phyloP scores from a whole-genome alignment of 2,329 filamentous ascomycete species.

The Lojkania enalia region DNA sequence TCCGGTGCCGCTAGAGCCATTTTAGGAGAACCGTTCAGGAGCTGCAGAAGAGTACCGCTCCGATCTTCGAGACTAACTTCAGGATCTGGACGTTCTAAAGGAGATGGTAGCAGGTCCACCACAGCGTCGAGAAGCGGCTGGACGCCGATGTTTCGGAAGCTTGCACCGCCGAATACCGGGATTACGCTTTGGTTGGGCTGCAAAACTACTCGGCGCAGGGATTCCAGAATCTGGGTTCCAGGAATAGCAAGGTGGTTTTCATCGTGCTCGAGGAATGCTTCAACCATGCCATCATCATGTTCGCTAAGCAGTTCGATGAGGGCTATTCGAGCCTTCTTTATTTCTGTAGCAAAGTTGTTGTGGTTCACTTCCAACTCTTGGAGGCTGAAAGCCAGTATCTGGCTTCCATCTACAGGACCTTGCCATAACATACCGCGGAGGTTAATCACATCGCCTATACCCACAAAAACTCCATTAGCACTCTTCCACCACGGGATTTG shows the following conservation, averaged over 20 bases:
- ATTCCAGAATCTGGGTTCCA: conserved; percentile 67
- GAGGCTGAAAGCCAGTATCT: conserved; percentile 60
- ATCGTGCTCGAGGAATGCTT: conserved; percentile 77
- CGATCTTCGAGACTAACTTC: conserved; percentile 69
- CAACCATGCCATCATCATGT: conserved; percentile 83
- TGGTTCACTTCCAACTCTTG: conserved; percentile 57
- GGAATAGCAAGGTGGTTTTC: conserved; percentile 72
- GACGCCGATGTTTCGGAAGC: conserved; percentile 91
- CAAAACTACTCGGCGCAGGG: conserved; percentile 72
- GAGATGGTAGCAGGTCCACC: conserved; percentile 82
- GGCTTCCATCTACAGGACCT: conserved; percentile 66
- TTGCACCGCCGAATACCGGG: conserved; percentile 88
- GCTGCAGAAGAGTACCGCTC: conserved; percentile 57
- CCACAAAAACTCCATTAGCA: conserved; percentile 72
- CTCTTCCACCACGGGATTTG: conserved; percentile 92
- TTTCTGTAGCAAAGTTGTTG: conserved; percentile 61
- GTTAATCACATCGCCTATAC: conserved; percentile 81
- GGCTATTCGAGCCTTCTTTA: conserved; percentile 73
- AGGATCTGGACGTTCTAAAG: conserved; percentile 76
- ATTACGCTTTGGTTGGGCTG: conserved; percentile 72
- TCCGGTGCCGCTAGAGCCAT: conserved; percentile 16
- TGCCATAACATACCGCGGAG: conserved; percentile 76
- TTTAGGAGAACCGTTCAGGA: conserved; percentile 33
- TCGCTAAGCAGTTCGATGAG: conserved; percentile 86
- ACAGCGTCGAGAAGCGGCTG: conserved; percentile 89